A percentile compares a stretch with the other conserved stretches of the same genome.
These are phyloP conservation scores for Pezizomycotina sp. DNA, from an alignment of 2,329 filamentous ascomycete species.

Conservation along the genomic window DNA sequence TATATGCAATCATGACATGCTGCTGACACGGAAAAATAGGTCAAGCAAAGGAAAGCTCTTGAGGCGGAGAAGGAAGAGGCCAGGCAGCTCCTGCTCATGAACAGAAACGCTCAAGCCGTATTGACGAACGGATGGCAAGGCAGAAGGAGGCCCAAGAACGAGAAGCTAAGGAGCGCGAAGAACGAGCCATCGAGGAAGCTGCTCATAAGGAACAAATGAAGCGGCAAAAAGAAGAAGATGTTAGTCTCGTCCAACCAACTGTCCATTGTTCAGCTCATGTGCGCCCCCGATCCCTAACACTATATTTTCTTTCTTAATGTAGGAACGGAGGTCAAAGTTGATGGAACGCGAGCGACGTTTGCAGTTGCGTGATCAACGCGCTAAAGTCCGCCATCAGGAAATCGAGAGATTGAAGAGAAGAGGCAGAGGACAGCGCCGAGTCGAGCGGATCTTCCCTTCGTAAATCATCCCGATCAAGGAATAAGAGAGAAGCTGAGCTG, in stretches of 20 bases:
- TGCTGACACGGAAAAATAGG: constrained; percentile 7
- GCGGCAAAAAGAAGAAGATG: constrained; percentile 47
- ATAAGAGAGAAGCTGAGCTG: constrained; percentile 18
- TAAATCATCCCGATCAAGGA: constrained; percentile 18
- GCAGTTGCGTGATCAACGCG: constrained; percentile 49
- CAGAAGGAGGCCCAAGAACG: constrained; percentile 61
- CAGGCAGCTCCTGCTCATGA: constrained; percentile 71
- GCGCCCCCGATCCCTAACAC: constrained; percentile 23
- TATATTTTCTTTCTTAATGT: constrained; percentile 25
- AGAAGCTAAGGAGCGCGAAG: constrained; percentile 46
- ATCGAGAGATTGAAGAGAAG: constrained; percentile 41
- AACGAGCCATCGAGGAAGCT: constrained; percentile 41
- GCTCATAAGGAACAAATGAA: constrained; percentile 32
- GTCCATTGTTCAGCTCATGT: not conserved
- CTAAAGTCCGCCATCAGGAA: constrained; percentile 77
- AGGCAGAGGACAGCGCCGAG: constrained; percentile 20
- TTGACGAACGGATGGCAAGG: constrained; percentile 66
- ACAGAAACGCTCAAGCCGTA: constrained; percentile 76
- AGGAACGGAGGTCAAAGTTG: constrained; percentile 55
- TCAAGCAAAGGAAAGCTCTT: constrained; percentile 20
- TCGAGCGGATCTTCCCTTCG: constrained; percentile 10
- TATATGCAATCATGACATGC: not conserved
- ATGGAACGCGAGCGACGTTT: constrained; percentile 21
- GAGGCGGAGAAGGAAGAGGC: constrained; percentile 66
- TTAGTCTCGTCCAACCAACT: constrained; percentile 35